These are phyloP conservation scores for Hericium erinaceus DNA, from an alignment of 768 basidiomycete genomes.

Conservation along the genomic window DNA sequence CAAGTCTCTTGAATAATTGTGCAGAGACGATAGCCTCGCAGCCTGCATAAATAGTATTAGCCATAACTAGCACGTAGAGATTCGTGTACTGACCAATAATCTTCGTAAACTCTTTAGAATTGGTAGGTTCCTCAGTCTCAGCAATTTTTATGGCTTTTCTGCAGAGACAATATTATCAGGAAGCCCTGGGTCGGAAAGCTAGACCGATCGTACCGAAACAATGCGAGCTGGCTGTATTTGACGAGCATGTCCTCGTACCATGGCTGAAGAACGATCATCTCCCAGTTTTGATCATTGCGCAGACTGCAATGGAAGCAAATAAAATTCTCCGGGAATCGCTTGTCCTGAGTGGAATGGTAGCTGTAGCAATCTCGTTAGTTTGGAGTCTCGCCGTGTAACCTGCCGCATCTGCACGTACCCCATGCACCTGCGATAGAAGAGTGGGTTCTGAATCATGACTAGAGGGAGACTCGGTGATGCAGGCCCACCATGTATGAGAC, in stretches of 20 bases:
- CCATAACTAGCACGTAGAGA: not conserved
- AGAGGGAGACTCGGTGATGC: not conserved
- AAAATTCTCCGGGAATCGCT: slow-evolving; percentile 50
- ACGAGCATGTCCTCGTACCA: slow-evolving; percentile 50
- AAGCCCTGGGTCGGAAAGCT: not conserved
- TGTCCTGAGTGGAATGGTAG: slow-evolving; percentile 52
- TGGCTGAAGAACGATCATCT: slow-evolving; percentile 48
- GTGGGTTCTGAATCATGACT: not conserved
- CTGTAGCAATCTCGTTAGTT: slow-evolving; percentile 25
- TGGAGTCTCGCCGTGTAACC: not conserved
- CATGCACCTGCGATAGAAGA: slow-evolving; percentile 40
- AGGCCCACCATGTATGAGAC: slow-evolving; percentile 66
- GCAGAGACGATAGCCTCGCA: slow-evolving; percentile 45
- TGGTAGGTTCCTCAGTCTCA: slow-evolving; percentile 36
- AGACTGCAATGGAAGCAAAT: slow-evolving; percentile 60
- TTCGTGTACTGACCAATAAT: slow-evolving; percentile 39
- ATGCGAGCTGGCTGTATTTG: slow-evolving; percentile 59
- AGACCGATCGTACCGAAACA: slow-evolving; percentile 45
- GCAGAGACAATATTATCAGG: not conserved
- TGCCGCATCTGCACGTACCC: slow-evolving; percentile 28
- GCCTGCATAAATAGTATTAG: slow-evolving; percentile 25
- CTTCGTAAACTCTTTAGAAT: slow-evolving; percentile 45
- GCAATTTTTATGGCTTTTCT: slow-evolving; percentile 66
- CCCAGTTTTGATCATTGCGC: slow-evolving; percentile 49
- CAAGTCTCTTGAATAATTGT: slow-evolving; percentile 59